Percentiles rank a stretch among this genome's conserved stretches.
Conservation (phyloP, 805 yeast genomes). For the Kockiozyma suomiensis region DNA sequence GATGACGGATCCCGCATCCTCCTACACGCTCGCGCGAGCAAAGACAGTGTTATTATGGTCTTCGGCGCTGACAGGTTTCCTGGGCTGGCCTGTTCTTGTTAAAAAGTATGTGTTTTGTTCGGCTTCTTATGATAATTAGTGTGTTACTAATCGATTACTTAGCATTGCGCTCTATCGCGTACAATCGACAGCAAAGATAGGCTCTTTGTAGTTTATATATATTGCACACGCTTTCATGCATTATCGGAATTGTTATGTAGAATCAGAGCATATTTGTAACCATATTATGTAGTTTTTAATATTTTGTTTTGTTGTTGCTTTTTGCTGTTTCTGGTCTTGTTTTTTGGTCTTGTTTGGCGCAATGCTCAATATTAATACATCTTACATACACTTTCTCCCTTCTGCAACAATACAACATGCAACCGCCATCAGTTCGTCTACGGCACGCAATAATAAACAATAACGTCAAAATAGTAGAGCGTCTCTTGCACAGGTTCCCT, state of each 20-base stretch:
- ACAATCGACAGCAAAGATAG: background rate
- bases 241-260: too few relatives aligned
- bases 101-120: background rate
- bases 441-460: slow-evolving; percentile 68
- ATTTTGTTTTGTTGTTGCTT: background rate
- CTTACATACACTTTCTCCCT: background rate
- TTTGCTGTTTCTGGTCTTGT: too few relatives aligned
- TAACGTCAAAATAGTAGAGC: slow-evolving; percentile 61
- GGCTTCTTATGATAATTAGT: background rate
- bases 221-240: background rate
- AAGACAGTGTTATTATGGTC: background rate
- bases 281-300: background rate
- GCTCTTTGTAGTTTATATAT: background rate
- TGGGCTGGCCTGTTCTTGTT: slow-evolving; percentile 1
- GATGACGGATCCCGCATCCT: slow-evolving; percentile 6
- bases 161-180: slow-evolving; percentile 1
- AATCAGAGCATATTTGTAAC: too few relatives aligned
- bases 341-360: too few relatives aligned
- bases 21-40: background rate
- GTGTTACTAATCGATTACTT: background rate
- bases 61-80: background rate
- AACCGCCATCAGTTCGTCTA: slow-evolving; percentile 66
- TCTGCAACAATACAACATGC: slow-evolving; percentile 44
- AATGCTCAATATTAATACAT: too few relatives aligned
- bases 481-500: slow-evolving; percentile 69